These are phyloP conservation scores for Ramularia collo-cygni DNA, from an alignment of 2,329 filamentous ascomycete species.

Conservation along the genomic window DNA sequence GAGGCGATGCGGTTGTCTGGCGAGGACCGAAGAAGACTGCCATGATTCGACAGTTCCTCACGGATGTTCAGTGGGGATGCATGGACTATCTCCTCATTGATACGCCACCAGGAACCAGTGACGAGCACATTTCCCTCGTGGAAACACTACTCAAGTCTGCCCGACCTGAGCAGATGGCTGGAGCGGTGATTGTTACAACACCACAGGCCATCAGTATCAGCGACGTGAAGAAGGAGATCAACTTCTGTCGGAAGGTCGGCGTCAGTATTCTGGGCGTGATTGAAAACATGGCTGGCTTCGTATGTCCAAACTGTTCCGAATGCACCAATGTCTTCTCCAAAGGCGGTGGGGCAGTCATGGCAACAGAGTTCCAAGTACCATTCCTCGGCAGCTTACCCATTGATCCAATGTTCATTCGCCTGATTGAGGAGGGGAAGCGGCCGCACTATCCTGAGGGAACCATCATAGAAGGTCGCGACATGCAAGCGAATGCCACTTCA, in stretches of 20 bases:
- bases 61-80: conserved; percentile 79
- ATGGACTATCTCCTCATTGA: conserved; percentile 93
- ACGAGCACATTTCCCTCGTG: conserved; percentile 92
- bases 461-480: conserved; percentile 50
- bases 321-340: conserved; percentile 92
- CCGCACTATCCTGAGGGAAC: conserved; percentile 67
- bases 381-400: conserved; percentile 87
- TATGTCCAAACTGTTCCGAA: conserved; percentile 69
- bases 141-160: conserved; percentile 51
- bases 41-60: conserved; percentile 94
- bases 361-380: conserved; percentile 70
- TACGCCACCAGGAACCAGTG: conserved; percentile 90
- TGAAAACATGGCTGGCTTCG: conserved; percentile 93
- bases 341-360: conserved; percentile 85
- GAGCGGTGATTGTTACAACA: conserved; percentile 91
- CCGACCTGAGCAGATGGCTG: conserved; percentile 62
- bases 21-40: conserved; percentile 97
- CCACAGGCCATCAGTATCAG: conserved; percentile 90
- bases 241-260: conserved; percentile 81
- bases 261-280: conserved; percentile 79
- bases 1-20: conserved; percentile 94
- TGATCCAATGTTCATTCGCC: conserved; percentile 80
- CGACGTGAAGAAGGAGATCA: conserved; percentile 90
- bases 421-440: conserved; percentile 68
- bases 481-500: conserved; percentile 20